Conservation (phyloP, 78 protist species). For the Guillardia theta region DNA sequence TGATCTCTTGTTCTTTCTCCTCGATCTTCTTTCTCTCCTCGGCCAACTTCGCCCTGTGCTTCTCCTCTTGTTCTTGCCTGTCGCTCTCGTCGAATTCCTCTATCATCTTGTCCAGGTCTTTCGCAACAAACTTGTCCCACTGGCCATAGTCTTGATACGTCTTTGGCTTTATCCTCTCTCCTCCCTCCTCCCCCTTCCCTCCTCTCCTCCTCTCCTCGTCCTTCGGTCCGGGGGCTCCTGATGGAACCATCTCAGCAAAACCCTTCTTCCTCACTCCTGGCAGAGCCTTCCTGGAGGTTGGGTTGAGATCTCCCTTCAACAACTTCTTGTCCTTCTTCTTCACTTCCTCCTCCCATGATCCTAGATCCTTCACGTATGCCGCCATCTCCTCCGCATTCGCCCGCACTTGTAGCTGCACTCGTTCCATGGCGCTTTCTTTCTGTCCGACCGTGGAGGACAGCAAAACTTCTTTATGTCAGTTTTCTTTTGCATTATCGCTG, state of each 20-base stretch:
- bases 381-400: neutral
- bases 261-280: slow-evolving; percentile 4
- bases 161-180: neutral
- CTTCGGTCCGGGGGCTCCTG: neutral
- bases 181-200: neutral
- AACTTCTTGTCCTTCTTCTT: neutral
- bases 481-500: no score
- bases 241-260: slow-evolving; percentile 10
- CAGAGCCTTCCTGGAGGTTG: neutral
- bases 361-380: neutral
- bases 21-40: neutral
- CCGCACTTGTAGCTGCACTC: neutral
- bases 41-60: neutral
- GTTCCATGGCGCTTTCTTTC: no score
- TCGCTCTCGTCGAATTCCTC: slow-evolving; percentile 6
- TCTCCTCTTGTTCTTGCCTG: slow-evolving; percentile 17
- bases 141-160: neutral
- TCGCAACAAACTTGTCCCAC: slow-evolving; percentile 31
- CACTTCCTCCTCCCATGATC: neutral
- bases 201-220: neutral
- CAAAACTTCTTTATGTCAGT: no score
- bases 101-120: neutral
- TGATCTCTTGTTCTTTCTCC: neutral
- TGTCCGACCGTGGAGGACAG: no score
- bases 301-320: slow-evolving; percentile 10